Conservation (phyloP, 2,329 filamentous ascomycete species). For the Penicillium sp. region DNA sequence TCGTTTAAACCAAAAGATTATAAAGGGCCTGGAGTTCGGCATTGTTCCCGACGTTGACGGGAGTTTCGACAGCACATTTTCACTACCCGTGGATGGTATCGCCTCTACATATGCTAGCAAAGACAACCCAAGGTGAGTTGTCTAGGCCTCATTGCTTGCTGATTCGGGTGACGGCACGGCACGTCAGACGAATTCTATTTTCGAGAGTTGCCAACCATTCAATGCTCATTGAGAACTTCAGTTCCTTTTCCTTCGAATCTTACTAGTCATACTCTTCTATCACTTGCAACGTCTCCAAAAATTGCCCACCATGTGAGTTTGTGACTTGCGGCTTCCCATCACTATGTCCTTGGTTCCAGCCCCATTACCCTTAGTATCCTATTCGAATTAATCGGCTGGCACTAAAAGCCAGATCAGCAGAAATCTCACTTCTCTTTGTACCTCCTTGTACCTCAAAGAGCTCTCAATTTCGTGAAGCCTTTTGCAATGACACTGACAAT, state of each 20-base stretch:
- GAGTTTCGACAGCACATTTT: fast-evolving
- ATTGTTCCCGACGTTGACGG: neutral
- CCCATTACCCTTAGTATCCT: no score
- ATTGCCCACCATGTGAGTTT: no score
- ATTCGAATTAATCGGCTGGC: neutral
- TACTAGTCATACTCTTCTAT: neutral
- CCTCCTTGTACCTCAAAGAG: neutral
- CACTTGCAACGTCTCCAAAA: neutral
- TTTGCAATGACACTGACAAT: neutral
- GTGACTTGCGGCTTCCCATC: neutral
- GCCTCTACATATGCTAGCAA: neutral
- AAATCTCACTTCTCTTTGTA: neutral
- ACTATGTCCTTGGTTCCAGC: neutral
- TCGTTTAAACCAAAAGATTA: neutral
- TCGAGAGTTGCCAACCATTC: neutral
- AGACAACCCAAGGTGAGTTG: neutral
- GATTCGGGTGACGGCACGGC: neutral
- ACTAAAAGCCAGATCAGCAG: neutral
- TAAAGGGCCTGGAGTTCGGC: neutral
- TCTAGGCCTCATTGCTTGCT: neutral
- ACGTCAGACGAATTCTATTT: neutral
- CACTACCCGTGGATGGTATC: neutral
- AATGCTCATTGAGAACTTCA: neutral
- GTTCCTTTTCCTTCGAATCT: neutral
- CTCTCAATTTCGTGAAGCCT: neutral